Conservation (phyloP, 2,329 filamentous ascomycete species). For the Botryotinia globosa region DNA sequence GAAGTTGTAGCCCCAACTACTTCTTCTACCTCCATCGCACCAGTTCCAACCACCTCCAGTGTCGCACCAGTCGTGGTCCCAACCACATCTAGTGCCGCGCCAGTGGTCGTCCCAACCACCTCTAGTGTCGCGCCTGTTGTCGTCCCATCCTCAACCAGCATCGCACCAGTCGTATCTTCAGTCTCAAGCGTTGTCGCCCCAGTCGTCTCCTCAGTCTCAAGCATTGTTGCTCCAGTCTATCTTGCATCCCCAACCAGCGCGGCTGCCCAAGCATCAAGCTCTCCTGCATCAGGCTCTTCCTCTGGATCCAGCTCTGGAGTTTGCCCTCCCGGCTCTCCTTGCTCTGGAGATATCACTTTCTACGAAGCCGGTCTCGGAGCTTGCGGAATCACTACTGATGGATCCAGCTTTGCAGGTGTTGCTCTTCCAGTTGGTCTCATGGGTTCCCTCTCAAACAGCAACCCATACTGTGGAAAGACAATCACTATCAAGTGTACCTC, state of each 20-base stretch:
- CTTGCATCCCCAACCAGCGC: conserved; percentile 24
- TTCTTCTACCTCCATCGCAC: conserved; percentile 16
- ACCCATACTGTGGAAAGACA: conserved; percentile 67
- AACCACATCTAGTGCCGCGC: conserved; percentile 29
- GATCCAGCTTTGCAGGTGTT: conserved; percentile 58
- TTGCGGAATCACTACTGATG: conserved; percentile 63
- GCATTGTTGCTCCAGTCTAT: not conserved
- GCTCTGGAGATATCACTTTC: conserved; percentile 68
- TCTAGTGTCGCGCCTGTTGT: conserved; percentile 28
- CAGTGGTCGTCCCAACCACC: conserved; percentile 24
- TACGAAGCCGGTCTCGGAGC: conserved; percentile 67
- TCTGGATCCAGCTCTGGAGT: conserved; percentile 30
- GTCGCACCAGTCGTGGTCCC: conserved; percentile 25
- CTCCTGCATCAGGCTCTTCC: conserved; percentile 21
- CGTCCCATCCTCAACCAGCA: conserved; percentile 27
- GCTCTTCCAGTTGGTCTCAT: conserved; percentile 66
- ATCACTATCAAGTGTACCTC: conserved; percentile 64
- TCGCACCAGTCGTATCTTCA: conserved; percentile 23
- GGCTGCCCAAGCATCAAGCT: conserved; percentile 19
- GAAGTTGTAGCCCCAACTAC: conserved; percentile 12
- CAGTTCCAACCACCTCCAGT: conserved; percentile 19
- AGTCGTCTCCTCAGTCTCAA: conserved; percentile 2
- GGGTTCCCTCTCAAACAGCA: conserved; percentile 60
- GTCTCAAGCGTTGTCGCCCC: conserved; percentile 25
- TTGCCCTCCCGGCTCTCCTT: conserved; percentile 40